A percentile compares a stretch with the other conserved stretches of the same genome.
These are phyloP conservation scores for Xylaria hypoxylon DNA, from an alignment of 2,329 filamentous ascomycete genomes.

Conservation along the genomic window DNA sequence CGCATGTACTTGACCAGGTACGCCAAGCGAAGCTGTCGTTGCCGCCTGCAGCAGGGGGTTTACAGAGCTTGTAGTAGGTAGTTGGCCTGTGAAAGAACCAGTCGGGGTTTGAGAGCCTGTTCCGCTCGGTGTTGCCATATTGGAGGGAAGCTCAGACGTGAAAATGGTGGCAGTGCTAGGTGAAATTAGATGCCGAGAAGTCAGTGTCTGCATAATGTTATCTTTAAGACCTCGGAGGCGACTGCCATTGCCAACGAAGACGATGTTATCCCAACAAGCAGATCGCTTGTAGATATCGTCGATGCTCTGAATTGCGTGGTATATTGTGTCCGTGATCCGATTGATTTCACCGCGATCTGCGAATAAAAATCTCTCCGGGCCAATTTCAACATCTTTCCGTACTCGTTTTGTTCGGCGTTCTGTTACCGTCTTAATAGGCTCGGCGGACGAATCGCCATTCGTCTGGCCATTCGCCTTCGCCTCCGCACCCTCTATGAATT, in stretches of 20 bases:
- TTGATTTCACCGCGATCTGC: constrained; percentile 80
- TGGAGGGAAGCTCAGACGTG: constrained; percentile 94
- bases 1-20: constrained; percentile 58
- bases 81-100: constrained; percentile 67
- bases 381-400: constrained; percentile 79
- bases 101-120: constrained; percentile 94
- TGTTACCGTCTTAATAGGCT: constrained; percentile 48
- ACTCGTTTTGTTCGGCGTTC: constrained; percentile 66
- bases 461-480: constrained; percentile 38
- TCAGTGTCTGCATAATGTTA: constrained; percentile 83
- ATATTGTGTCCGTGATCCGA: constrained; percentile 84
- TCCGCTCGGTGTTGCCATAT: constrained; percentile 88
- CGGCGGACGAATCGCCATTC: constrained; percentile 43
- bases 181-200: constrained; percentile 86
- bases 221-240: constrained; percentile 84
- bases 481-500: constrained; percentile 36
- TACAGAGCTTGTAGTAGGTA: constrained; percentile 66
- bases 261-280: constrained; percentile 89
- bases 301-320: constrained; percentile 83
- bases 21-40: constrained; percentile 73
- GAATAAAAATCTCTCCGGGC: constrained; percentile 78
- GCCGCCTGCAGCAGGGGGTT: constrained; percentile 94
- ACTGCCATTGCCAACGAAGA: constrained; percentile 90
- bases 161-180: constrained; percentile 96
- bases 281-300: constrained; percentile 87